Conservation (phyloP, 306 rosid genomes). For the Quercus aquifolioides region DNA sequence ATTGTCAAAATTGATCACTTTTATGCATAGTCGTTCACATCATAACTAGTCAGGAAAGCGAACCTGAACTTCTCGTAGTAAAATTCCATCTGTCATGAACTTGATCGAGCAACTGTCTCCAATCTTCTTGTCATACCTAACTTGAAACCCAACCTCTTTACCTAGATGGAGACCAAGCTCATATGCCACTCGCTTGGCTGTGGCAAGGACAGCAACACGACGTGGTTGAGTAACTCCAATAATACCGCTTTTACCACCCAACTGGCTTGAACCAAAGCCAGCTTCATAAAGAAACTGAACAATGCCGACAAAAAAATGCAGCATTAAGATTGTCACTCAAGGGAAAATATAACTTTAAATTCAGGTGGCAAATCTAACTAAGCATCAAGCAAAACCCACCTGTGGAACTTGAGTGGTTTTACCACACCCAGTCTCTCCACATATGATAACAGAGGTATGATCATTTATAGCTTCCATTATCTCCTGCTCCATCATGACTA, state of each 20-base stretch:
- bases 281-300: constrained; percentile 84
- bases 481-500: constrained; percentile 98
- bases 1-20: not conserved
- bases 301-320: constrained; percentile 1
- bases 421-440: constrained; percentile 99
- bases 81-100: constrained; percentile 97
- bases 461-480: constrained; percentile 90
- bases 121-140: constrained; percentile 82
- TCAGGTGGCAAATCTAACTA: constrained; percentile 2
- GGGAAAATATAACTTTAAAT: not conserved
- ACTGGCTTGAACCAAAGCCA: constrained; percentile 75
- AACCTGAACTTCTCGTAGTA: constrained; percentile 93
- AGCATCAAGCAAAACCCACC: constrained; percentile 39
- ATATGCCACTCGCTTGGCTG: constrained; percentile 87
- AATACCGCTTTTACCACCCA: constrained; percentile 43
- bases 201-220: constrained; percentile 91
- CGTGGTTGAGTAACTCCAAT: constrained; percentile 98
- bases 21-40: not conserved
- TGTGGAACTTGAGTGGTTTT: constrained; percentile 99
- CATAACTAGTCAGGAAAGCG: constrained; percentile 10
- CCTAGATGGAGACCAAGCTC: constrained; percentile 83
- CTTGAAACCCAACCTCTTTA: constrained; percentile 89
- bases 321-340: not conserved
- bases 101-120: constrained; percentile 81
- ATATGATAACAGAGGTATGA: constrained; percentile 68